phyloP scores from a whole-genome alignment of 73 alveolate genomes.

The Tetrahymena malaccensis region DNA sequence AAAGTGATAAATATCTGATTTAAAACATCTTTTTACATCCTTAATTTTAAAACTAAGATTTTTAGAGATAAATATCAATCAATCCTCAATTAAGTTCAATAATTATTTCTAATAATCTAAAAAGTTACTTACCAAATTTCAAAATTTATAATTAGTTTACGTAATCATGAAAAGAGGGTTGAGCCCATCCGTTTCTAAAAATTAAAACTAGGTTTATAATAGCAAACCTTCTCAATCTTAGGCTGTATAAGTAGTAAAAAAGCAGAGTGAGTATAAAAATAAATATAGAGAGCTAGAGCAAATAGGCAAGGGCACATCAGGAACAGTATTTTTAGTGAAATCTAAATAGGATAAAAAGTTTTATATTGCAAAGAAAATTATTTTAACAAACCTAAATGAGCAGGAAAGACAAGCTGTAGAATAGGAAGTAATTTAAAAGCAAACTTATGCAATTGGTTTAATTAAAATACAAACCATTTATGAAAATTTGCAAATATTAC shows the following conservation, averaged over 20 bases:
- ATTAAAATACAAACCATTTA: no score
- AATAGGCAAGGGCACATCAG: constrained; percentile 5
- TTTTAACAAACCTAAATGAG: constrained; percentile 49
- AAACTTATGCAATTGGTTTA: no score
- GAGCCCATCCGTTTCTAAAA: background rate
- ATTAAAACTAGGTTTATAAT: background rate
- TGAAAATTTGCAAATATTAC: background rate
- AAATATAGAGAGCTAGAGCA: background rate
- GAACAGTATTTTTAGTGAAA: constrained; percentile 57
- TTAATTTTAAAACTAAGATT: background rate
- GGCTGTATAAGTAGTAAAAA: background rate
- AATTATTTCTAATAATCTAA: background rate
- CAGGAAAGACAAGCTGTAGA: constrained; percentile 60
- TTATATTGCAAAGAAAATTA: constrained; percentile 71
- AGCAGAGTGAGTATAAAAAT: background rate
- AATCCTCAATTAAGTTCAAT: background rate
- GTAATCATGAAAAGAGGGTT: background rate
- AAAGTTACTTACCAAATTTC: background rate
- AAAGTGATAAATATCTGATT: background rate
- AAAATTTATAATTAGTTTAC: background rate
- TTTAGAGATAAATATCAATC: background rate
- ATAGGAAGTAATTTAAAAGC: constrained; percentile 52
- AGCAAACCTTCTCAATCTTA: background rate
- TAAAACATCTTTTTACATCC: no score
- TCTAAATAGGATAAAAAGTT: constrained; percentile 25